These are phyloP conservation scores for Vitellaria paradoxa DNA, from an alignment of 179 eudicot species.

Conservation along the genomic window DNA sequence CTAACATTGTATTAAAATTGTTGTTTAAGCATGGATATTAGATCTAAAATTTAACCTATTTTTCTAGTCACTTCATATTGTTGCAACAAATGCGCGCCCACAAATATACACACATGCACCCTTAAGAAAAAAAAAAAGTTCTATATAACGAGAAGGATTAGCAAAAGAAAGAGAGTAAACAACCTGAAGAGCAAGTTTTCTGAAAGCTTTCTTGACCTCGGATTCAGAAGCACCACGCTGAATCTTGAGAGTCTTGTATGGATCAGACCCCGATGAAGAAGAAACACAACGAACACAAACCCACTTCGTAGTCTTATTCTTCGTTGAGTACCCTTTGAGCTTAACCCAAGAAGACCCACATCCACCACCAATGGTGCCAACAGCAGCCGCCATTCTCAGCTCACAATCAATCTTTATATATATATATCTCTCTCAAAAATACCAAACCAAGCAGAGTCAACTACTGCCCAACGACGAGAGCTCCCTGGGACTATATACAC, in stretches of 20 bases:
- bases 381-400: conserved; percentile 44
- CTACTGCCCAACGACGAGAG: neutral
- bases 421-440: too few relatives aligned
- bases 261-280: conserved; percentile 27
- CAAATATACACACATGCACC: too few relatives aligned
- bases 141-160: too few relatives aligned
- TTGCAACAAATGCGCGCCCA: too few relatives aligned
- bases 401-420: neutral
- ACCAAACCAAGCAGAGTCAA: too few relatives aligned
- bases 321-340: neutral
- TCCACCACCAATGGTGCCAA: conserved; percentile 24
- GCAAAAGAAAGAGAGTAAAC: neutral
- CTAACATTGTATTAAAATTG: too few relatives aligned
- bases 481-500: too few relatives aligned
- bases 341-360: conserved; percentile 19
- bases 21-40: too few relatives aligned
- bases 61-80: too few relatives aligned
- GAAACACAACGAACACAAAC: conserved; percentile 24
- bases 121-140: too few relatives aligned
- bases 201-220: conserved; percentile 79
- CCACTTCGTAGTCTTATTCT: neutral
- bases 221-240: conserved; percentile 69
- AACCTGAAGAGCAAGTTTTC: conserved; percentile 83
- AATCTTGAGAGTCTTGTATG: conserved; percentile 66
- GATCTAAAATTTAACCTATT: too few relatives aligned